phyloP scores from a whole-genome alignment of 805 yeast genomes.

The Limtongia smithiae region DNA sequence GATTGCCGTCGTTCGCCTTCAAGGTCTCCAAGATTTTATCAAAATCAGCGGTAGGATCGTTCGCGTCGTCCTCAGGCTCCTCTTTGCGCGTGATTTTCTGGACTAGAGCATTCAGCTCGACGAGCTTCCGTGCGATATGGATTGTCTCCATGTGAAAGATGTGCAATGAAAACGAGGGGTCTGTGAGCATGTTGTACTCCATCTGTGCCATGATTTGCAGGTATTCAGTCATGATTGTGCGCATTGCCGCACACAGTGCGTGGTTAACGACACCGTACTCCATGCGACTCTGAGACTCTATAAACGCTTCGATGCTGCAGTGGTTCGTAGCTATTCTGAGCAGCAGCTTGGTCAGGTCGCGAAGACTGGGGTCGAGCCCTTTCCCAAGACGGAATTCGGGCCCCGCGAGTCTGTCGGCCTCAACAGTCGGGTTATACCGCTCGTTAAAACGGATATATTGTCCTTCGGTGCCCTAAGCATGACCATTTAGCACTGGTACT shows the following conservation, averaged over 20 bases:
- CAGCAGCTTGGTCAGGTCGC: conserved; percentile 62
- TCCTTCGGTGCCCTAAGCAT: conserved; percentile 64
- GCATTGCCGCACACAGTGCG: conserved; percentile 60
- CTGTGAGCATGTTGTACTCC: conserved; percentile 52
- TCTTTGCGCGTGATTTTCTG: conserved; percentile 43
- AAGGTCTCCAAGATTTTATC: conserved; percentile 45
- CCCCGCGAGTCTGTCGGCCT: conserved; percentile 50
- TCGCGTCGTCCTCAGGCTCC: conserved; percentile 35
- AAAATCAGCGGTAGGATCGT: conserved; percentile 40
- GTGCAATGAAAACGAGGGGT: conserved; percentile 55
- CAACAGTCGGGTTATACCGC: conserved; percentile 49
- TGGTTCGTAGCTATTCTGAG: conserved; percentile 62
- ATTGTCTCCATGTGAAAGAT: conserved; percentile 52
- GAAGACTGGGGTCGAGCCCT: conserved; percentile 67
- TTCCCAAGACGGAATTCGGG: conserved; percentile 74
- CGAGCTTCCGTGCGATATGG: conserved; percentile 42
- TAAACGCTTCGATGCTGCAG: conserved; percentile 55
- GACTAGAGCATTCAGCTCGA: conserved; percentile 57
- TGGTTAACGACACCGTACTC: conserved; percentile 71
- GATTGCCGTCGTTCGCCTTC: conserved; percentile 36
- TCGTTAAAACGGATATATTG: conserved; percentile 66
- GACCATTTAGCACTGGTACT: not conserved
- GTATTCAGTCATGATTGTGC: conserved; percentile 43
- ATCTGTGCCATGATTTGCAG: conserved; percentile 37
- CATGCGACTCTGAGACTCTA: conserved; percentile 54